phyloP scores from a whole-genome alignment of 352 stramenopile species.

The Pythium grandisporangium region DNA sequence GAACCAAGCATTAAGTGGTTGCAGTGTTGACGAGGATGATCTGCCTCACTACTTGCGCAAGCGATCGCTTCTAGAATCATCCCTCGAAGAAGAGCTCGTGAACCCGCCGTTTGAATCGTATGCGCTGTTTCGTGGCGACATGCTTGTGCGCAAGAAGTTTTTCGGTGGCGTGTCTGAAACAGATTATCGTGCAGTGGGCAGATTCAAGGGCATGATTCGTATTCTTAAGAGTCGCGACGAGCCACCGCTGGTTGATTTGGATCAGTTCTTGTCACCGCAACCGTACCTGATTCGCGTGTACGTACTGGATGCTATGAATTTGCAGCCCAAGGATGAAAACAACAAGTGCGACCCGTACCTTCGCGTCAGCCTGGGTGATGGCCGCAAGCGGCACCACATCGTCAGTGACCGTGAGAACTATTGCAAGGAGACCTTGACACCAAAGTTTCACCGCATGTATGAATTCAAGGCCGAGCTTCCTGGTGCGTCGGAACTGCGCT shows the following conservation, averaged over 20 bases:
- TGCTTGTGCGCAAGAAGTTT: conserved; percentile 24
- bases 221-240: conserved; percentile 67
- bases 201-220: conserved; percentile 87
- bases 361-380: conserved; percentile 68
- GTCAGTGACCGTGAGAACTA: conserved; percentile 82
- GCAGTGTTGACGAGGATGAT: conserved; percentile 49
- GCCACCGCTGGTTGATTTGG: conserved; percentile 58
- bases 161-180: conserved; percentile 15
- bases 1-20: conserved; percentile 9
- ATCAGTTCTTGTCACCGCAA: conserved; percentile 64
- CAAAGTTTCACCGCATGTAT: conserved; percentile 89
- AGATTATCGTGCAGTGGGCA: conserved; percentile 52
- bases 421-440: conserved; percentile 54
- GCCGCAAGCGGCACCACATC: conserved; percentile 44
- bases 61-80: conserved; percentile 30
- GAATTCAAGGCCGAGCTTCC: conserved; percentile 88
- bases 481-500: conserved; percentile 49
- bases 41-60: conserved; percentile 60
- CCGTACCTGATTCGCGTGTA: conserved; percentile 84
- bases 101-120: conserved; percentile 80
- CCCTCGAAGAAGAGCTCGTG: conserved; percentile 56
- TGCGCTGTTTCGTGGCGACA: conserved; percentile 47
- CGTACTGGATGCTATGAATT: conserved; percentile 68
- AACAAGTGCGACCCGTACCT: conserved; percentile 85
- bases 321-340: conserved; percentile 77